phyloP scores from a whole-genome alignment of 306 rosid species.

The Clitoria ternatea region DNA sequence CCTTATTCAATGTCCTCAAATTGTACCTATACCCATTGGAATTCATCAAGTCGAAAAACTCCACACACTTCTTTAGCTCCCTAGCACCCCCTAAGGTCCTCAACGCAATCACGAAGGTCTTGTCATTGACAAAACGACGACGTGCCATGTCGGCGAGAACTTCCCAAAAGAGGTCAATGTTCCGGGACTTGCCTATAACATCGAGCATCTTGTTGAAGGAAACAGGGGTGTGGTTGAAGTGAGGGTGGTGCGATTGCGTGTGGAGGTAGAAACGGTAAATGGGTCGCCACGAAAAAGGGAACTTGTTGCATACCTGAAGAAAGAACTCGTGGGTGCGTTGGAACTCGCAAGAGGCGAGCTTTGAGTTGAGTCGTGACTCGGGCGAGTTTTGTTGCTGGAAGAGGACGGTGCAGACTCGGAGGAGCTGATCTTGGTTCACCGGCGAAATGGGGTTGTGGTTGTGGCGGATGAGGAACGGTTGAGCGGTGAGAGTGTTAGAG shows the following conservation, averaged over 20 bases:
- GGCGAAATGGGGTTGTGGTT: slow-evolving; percentile 27
- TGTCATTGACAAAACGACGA: slow-evolving; percentile 40
- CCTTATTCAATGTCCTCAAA: slow-evolving; percentile 49
- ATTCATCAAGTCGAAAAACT: slow-evolving; percentile 67
- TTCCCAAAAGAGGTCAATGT: slow-evolving; percentile 65
- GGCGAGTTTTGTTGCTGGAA: slow-evolving; percentile 75
- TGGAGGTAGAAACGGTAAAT: slow-evolving; percentile 56
- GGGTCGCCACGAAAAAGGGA: slow-evolving; percentile 82
- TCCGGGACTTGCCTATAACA: slow-evolving; percentile 44
- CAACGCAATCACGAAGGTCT: slow-evolving; percentile 47
- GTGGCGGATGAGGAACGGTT: slow-evolving; percentile 13
- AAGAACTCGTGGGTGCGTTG: slow-evolving; percentile 77
- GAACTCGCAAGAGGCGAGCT: slow-evolving; percentile 51
- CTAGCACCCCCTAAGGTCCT: slow-evolving; percentile 54
- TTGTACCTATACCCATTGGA: slow-evolving; percentile 46
- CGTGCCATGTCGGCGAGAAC: slow-evolving; percentile 46
- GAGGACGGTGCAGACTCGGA: slow-evolving; percentile 65
- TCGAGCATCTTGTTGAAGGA: slow-evolving; percentile 60
- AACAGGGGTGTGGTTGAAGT: slow-evolving; percentile 49
- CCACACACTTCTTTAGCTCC: slow-evolving; percentile 70
- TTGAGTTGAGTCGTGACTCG: slow-evolving; percentile 55
- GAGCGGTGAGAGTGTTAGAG: background rate
- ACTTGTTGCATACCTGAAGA: slow-evolving; percentile 81
- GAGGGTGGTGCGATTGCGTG: slow-evolving; percentile 33
- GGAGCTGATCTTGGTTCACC: slow-evolving; percentile 49